Evolutionary conservation across 2,329 filamentous ascomycete genomes (phyloP).

Genomic region (Pseudocercospora musae): DNA sequence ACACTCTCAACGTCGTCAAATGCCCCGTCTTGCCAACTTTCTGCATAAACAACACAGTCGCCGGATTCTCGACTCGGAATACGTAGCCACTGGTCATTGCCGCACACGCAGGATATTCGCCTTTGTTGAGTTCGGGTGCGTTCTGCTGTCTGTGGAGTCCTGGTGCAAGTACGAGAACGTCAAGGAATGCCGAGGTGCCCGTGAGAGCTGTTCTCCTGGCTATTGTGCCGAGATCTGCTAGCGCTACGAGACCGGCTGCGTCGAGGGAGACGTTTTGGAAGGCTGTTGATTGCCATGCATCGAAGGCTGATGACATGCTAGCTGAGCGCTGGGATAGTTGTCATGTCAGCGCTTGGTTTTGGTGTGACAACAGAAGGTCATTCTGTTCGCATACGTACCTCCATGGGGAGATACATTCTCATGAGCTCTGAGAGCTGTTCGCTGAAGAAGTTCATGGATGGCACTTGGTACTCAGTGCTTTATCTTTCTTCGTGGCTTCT

Average conservation of each 20-base stretch:
- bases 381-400: neutral
- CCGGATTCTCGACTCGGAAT: conserved; percentile 49
- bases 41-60: conserved; percentile 52
- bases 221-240: conserved; percentile 58
- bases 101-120: conserved; percentile 42
- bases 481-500: neutral
- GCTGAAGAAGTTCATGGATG: neutral
- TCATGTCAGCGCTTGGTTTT: neutral
- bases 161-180: conserved; percentile 57
- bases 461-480: neutral
- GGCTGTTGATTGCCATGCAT: neutral
- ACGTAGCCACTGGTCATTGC: conserved; percentile 45
- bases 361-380: too few relatives aligned
- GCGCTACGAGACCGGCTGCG: conserved; percentile 55
- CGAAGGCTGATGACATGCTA: neutral
- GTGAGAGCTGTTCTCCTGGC: conserved; percentile 55
- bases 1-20: conserved; percentile 29
- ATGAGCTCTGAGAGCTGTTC: neutral
- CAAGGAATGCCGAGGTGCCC: conserved; percentile 56
- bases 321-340: neutral
- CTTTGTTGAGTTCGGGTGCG: conserved; percentile 45
- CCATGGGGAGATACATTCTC: neutral
- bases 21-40: conserved; percentile 29
- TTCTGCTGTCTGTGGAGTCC: conserved; percentile 61
- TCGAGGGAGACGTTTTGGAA: conserved; percentile 13